Conservation (phyloP, 129 eudicot species). For the Flaveria trinervia region DNA sequence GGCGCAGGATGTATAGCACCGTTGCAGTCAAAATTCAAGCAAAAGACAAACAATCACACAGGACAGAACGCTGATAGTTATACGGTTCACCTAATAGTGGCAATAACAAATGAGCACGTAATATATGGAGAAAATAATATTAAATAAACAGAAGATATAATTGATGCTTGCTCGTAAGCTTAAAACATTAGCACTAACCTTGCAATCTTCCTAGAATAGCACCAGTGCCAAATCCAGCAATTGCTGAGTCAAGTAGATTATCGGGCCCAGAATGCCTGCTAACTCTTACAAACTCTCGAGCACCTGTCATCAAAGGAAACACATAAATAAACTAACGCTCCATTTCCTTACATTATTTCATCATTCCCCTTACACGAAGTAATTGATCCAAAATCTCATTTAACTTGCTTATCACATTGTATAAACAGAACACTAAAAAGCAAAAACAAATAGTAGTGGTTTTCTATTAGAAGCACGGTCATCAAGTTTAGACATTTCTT, state of each 20-base stretch:
- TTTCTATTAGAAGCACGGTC: not conserved
- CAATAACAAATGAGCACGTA: not conserved
- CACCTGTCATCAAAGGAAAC: conserved; percentile 55
- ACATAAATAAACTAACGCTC: not conserved
- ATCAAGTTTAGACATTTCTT: not conserved
- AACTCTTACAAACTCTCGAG: conserved; percentile 79
- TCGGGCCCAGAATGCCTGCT: conserved; percentile 67
- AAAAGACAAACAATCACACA: not conserved
- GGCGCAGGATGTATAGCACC: not conserved
- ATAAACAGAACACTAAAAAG: not conserved
- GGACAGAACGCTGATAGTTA: not conserved
- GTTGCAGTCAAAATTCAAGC: not conserved
- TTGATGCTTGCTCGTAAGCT: not conserved
- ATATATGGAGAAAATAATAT: not conserved
- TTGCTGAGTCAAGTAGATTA: conserved; percentile 75
- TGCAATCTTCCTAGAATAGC: conserved; percentile 96
- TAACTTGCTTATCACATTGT: not conserved
- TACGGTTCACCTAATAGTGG: not conserved
- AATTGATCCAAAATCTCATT: conserved; percentile 8
- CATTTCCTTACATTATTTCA: not conserved
- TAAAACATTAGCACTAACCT: conserved; percentile 47
- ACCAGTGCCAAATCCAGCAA: conserved; percentile 90
- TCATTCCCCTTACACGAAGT: not conserved
- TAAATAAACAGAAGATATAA: not conserved
- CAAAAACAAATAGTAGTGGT: not conserved